Percentiles rank a stretch among this genome's conserved stretches.
Conservation (phyloP, 805 yeast species). For the Saccharomycopsis synnaedendra region DNA sequence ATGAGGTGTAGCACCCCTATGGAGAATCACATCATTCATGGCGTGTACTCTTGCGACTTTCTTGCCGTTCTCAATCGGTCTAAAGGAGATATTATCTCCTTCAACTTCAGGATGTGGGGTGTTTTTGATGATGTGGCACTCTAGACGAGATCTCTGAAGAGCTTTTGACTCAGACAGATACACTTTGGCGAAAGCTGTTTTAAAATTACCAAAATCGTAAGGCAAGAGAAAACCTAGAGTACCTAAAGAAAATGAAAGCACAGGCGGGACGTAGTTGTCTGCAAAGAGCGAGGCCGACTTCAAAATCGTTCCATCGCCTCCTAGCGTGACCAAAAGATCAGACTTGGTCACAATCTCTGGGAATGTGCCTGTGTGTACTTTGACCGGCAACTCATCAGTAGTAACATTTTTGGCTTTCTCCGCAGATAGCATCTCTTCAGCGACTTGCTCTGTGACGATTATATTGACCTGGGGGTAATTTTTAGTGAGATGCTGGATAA, state of each 20-base stretch:
- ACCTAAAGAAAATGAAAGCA: conserved; percentile 79
- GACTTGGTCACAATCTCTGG: conserved; percentile 52
- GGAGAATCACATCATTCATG: conserved; percentile 84
- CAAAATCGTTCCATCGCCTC: conserved; percentile 94
- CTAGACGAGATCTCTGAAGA: conserved; percentile 65
- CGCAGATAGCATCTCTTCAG: conserved; percentile 43
- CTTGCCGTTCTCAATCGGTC: conserved; percentile 11
- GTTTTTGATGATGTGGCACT: conserved; percentile 50
- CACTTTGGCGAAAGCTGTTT: conserved; percentile 51
- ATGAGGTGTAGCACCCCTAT: conserved; percentile 82
- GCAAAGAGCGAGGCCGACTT: conserved; percentile 75
- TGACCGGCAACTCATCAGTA: conserved; percentile 13
- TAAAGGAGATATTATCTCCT: neutral
- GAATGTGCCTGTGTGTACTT: conserved; percentile 37
- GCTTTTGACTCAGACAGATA: conserved; percentile 61
- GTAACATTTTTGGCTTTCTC: neutral
- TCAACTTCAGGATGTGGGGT: conserved; percentile 6
- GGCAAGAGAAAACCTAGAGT: conserved; percentile 86
- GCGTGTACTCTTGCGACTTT: conserved; percentile 45
- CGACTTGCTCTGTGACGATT: conserved; percentile 64
- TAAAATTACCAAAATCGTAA: conserved; percentile 58
- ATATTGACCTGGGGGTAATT: conserved; percentile 65
- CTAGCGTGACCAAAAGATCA: conserved; percentile 75
- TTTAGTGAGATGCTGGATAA: conserved; percentile 48
- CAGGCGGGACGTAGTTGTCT: conserved; percentile 71